Percentiles rank a stretch among this genome's conserved stretches.
phyloP scores from a whole-genome alignment of 192 early-diverging fungal genomes.

The Backusella parvicylindrica region DNA sequence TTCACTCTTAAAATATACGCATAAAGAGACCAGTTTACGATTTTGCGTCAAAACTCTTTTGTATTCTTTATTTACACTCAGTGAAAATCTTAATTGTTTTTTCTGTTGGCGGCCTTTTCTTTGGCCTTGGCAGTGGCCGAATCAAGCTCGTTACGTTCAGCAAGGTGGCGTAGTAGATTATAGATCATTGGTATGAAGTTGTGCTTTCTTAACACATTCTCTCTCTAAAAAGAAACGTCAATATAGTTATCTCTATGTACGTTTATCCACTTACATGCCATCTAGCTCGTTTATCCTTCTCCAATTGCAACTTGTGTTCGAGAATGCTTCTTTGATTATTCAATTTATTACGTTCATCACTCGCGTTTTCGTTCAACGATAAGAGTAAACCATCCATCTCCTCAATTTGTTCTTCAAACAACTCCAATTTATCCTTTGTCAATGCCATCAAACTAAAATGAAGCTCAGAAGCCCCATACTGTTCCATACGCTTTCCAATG shows the following conservation, averaged over 20 bases:
- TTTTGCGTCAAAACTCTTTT: too few relatives aligned
- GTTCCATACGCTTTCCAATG: constrained; percentile 66
- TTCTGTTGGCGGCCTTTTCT: constrained; percentile 23
- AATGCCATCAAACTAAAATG: constrained; percentile 82
- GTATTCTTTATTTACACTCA: background rate
- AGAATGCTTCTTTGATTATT: constrained; percentile 49
- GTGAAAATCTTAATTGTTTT: background rate
- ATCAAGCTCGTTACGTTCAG: constrained; percentile 47
- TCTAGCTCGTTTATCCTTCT: constrained; percentile 57
- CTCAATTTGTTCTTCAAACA: constrained; percentile 49
- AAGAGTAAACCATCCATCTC: constrained; percentile 35
- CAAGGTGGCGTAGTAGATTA: constrained; percentile 59
- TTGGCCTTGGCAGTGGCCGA: constrained; percentile 49
- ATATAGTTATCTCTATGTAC: too few relatives aligned
- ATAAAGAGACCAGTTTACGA: too few relatives aligned
- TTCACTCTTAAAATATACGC: too few relatives aligned
- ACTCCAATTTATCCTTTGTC: constrained; percentile 59
- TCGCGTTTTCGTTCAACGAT: constrained; percentile 29
- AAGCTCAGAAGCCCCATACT: constrained; percentile 59
- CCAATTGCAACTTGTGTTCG: constrained; percentile 50
- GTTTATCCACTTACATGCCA: constrained; percentile 40
- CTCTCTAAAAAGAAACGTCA: too few relatives aligned
- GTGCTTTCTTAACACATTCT: constrained; percentile 68
- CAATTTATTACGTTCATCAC: constrained; percentile 39
- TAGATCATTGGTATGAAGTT: constrained; percentile 79